phyloP scores from a whole-genome alignment of 306 rosid genomes.

The Fragaria iinumae region DNA sequence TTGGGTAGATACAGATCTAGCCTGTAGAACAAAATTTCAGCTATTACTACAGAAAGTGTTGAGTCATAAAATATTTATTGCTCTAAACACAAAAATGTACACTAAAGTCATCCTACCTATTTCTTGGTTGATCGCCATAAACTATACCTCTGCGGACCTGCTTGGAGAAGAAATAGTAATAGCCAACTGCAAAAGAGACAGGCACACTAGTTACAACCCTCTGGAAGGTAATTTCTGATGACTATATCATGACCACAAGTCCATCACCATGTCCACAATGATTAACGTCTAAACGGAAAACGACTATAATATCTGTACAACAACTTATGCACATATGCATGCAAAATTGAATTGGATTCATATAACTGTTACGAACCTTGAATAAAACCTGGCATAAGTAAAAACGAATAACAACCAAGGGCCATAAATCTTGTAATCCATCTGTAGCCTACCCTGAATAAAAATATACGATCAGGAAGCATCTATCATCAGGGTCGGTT shows the following conservation, averaged over 20 bases:
- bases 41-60: slow-evolving; percentile 28
- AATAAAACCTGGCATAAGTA: slow-evolving; percentile 74
- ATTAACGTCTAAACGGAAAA: neutral
- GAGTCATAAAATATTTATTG: neutral
- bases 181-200: slow-evolving; percentile 64
- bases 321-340: neutral
- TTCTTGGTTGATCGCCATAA: slow-evolving; percentile 87
- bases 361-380: slow-evolving; percentile 54
- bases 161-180: slow-evolving; percentile 68
- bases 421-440: slow-evolving; percentile 78
- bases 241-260: slow-evolving; percentile 1
- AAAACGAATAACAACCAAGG: slow-evolving; percentile 64
- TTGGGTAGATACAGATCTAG: slow-evolving; percentile 86
- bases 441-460: slow-evolving; percentile 89
- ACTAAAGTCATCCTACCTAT: slow-evolving; percentile 46
- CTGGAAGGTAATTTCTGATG: neutral
- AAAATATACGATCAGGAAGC: slow-evolving; percentile 47
- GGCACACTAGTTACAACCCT: slow-evolving; percentile 29
- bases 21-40: slow-evolving; percentile 44
- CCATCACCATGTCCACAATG: neutral
- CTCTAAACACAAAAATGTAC: neutral
- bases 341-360: slow-evolving; percentile 16
- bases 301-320: neutral
- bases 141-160: slow-evolving; percentile 74
- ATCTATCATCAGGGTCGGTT: slow-evolving; percentile 13